A percentile compares a stretch with the other conserved stretches of the same genome.
phyloP scores from a whole-genome alignment of 768 basidiomycete genomes.

The Cyathus striatus region DNA sequence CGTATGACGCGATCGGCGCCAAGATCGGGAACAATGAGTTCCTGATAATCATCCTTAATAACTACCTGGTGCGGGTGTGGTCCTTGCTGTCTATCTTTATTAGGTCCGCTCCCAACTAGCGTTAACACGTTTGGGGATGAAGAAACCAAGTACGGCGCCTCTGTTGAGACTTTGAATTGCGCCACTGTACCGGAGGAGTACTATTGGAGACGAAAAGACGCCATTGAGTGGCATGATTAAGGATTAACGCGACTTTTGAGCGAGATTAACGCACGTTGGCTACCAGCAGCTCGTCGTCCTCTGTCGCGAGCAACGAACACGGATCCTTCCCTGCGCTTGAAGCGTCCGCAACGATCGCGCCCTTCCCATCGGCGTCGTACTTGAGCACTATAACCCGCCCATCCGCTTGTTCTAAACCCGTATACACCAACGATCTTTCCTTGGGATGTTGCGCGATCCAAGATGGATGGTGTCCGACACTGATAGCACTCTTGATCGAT shows the following conservation, averaged over 20 bases:
- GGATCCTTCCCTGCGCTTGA: constrained; percentile 58
- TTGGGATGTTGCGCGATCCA: constrained; percentile 67
- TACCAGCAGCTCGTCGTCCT: constrained; percentile 55
- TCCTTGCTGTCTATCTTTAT: constrained; percentile 58
- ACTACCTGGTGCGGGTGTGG: constrained; percentile 78
- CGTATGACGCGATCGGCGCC: constrained; percentile 68
- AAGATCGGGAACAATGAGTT: constrained; percentile 71
- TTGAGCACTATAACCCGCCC: constrained; percentile 60
- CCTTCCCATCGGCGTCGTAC: constrained; percentile 48
- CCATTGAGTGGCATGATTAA: constrained; percentile 2
- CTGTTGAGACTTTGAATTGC: constrained; percentile 48
- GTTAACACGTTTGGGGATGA: constrained; percentile 27
- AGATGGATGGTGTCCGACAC: constrained; percentile 62
- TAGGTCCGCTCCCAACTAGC: constrained; percentile 56
- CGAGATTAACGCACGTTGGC: constrained; percentile 58
- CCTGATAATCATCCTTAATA: constrained; percentile 40
- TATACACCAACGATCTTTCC: constrained; percentile 54
- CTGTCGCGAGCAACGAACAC: constrained; percentile 56
- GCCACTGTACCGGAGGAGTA: constrained; percentile 64
- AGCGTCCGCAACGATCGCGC: constrained; percentile 41
- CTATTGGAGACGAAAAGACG: constrained; percentile 26
- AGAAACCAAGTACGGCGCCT: constrained; percentile 37
- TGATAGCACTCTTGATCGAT: constrained; percentile 34
- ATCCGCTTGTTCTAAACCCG: constrained; percentile 63
- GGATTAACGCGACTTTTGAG: too few relatives aligned